Evolutionary conservation across 345 rosid genomes (phyloP), one percentile per base, ranked within the genome.

Genomic region (Citrus medica): DNA sequence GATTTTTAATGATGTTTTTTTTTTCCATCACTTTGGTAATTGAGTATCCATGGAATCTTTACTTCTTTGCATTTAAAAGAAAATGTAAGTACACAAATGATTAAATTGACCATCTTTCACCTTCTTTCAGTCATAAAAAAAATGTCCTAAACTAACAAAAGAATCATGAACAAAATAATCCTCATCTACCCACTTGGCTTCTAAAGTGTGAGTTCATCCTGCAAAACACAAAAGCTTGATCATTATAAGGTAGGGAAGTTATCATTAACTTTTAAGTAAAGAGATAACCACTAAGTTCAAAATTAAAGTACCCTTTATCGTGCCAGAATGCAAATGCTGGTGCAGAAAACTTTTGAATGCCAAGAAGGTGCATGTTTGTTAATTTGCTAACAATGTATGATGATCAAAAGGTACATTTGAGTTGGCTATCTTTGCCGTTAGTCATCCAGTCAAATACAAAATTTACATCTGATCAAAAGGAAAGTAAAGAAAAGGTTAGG

Each of bases 391-490:
- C 77, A 53, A 67, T 27, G n/a, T 38, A n/a, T 70, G 73, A 76
- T 76, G 80, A 82, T 59, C 62, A 28, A 70, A 70, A 70, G 81
- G 74, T 76, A 77, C 42, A 56, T 7, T 46, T 59, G 71, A 82
- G 68, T 84, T 82, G 74, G 80, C 70, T 69, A 46, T 73, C 74
- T 48, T 37, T 66, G 88, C 73, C 67, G 79, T 82, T 78, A 81
- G 83, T 86, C 77, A 78, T 86, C 83, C 69, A 76, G 75, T 80
- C 67, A 83, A 82, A 75, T 81, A 84, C 82, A 84, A 84, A 76
- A 74, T 87, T 79, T 88, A 85, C 83, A 87, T 90, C 97, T 94
- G 91, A 69, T 68, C 80, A 86, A 77, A 46, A 74, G 81, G 65
- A 40, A 80, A 61, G 78, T 9, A 27, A 38, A 78, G 68, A 62